A percentile compares a stretch with the other conserved stretches of the same genome.
phyloP scores from a whole-genome alignment of 768 basidiomycete species.

The Calocera viscosa region DNA sequence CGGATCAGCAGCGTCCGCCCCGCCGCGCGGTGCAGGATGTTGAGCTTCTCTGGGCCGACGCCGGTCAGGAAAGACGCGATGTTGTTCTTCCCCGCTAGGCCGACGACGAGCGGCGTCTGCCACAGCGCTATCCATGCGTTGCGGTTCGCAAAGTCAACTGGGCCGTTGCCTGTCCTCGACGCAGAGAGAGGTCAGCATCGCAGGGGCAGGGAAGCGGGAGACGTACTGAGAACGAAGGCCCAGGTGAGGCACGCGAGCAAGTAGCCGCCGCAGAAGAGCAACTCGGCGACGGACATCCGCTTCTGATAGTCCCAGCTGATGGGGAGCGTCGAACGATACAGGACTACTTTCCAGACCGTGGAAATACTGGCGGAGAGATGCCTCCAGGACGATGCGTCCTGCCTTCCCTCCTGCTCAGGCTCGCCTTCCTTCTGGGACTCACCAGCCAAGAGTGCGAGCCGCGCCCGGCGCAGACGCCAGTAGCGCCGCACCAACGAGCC shows the following conservation, averaged over 20 bases:
- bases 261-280: neutral
- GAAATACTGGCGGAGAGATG: neutral
- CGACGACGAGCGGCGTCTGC: constrained; percentile 46
- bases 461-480: neutral
- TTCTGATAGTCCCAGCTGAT: neutral
- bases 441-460: neutral
- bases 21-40: constrained; percentile 35
- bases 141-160: constrained; percentile 27
- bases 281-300: neutral
- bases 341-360: neutral
- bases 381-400: neutral
- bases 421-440: neutral
- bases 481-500: neutral
- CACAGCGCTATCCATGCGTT: constrained; percentile 34
- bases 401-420: neutral
- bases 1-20: constrained; percentile 37
- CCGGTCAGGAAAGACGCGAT: constrained; percentile 29
- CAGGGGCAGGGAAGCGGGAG: neutral
- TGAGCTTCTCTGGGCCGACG: constrained; percentile 42
- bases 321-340: neutral
- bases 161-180: neutral
- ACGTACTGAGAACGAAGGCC: neutral
- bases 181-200: neutral
- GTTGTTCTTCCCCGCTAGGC: constrained; percentile 52
- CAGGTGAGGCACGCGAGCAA: neutral